Evolutionary conservation across 2,329 filamentous ascomycete genomes (phyloP).

Genomic region (Leptosphaerulina australis): DNA sequence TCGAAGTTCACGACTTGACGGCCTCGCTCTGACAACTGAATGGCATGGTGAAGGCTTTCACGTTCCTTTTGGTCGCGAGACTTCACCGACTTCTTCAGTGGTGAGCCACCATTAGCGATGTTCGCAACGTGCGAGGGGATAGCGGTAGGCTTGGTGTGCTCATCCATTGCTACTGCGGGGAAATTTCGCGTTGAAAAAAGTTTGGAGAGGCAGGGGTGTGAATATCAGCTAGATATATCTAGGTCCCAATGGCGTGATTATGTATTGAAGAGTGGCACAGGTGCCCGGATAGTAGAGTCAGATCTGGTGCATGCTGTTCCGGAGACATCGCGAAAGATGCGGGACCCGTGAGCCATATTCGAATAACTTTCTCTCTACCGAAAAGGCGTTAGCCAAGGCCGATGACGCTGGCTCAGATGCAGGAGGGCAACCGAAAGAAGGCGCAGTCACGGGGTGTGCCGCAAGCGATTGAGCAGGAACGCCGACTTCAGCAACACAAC

Average conservation of each 20-base stretch:
- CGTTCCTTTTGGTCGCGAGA: conserved; percentile 58
- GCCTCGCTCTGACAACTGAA: conserved; percentile 61
- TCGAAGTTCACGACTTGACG: conserved; percentile 56
- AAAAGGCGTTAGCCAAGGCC: conserved; percentile 22
- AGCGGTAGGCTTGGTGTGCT: conserved; percentile 56
- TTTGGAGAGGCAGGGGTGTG: conserved; percentile 2
- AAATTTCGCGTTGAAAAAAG: conserved; percentile 5
- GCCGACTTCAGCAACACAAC: conserved; percentile 19
- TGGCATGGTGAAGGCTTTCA: conserved; percentile 64
- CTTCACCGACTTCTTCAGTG: conserved; percentile 55
- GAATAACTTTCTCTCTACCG: conserved; percentile 27
- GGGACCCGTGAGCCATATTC: conserved; percentile 27
- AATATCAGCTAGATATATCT: conserved; percentile 1
- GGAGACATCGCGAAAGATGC: conserved; percentile 7
- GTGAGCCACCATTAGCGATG: conserved; percentile 52
- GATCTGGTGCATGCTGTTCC: conserved; percentile 27
- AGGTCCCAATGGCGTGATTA: conserved; percentile 13
- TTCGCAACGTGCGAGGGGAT: conserved; percentile 64
- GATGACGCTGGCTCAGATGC: conserved; percentile 16
- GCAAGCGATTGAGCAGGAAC: conserved; percentile 15
- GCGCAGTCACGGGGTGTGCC: conserved; percentile 13
- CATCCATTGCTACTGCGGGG: conserved; percentile 24
- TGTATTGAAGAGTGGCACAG: conserved; percentile 17
- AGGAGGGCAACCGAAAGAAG: conserved; percentile 2
- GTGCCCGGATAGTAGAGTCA: conserved; percentile 19